Base-by-base conservation (phyloP, 805 yeast species). In the Hyphopichia homilentoma region DNA sequence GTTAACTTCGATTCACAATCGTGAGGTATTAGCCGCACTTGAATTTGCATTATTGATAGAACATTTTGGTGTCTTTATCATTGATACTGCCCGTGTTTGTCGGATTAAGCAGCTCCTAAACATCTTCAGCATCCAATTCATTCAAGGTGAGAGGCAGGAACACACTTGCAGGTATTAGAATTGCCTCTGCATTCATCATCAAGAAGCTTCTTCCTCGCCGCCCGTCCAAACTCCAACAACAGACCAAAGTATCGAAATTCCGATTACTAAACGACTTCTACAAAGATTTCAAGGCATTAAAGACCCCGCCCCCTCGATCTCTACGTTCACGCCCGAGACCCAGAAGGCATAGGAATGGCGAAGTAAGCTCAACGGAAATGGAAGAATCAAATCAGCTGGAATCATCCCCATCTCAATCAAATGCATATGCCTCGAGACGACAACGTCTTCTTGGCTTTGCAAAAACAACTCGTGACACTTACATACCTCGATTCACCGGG, bases 381-480 rank as follows among this genome's bases (percentile, higher is more conserved):
- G 13, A 15, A 14, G 26, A 24, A 14, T 24, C 26, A 9, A 16
- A 8, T 5, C 13, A 27, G 16, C 25, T 28, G 4, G 14, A 21
- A 13, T 11, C 33, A 12, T 21, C 21, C 16, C 16, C 21, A 8
- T 23, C 21, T 6, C 36, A 28, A 30, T 35, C 41, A 12, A 14
- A 16, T 36, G 6, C 17, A 16, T 29, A 25, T 22, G 24, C 16
- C 18, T 57, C 64, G 2, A 62, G 67, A 39, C 59, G 80, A 21
- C 77, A 67, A 44, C 54, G 73, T 25, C 46, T 78, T 17, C 46
- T 61, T 24, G 79, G 77, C 15, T 49, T 77, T 25, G 72, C 80
- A 38, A 70, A 62, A 38, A 68, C 73, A 4, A 76, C 83, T 7
- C 65, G 75, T 43, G 81, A 77, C 38, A 66, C 68, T 1, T 77